Base-by-base conservation (phyloP, 768 basidiomycete species). In the Sporobolomyces phaffii region DNA sequence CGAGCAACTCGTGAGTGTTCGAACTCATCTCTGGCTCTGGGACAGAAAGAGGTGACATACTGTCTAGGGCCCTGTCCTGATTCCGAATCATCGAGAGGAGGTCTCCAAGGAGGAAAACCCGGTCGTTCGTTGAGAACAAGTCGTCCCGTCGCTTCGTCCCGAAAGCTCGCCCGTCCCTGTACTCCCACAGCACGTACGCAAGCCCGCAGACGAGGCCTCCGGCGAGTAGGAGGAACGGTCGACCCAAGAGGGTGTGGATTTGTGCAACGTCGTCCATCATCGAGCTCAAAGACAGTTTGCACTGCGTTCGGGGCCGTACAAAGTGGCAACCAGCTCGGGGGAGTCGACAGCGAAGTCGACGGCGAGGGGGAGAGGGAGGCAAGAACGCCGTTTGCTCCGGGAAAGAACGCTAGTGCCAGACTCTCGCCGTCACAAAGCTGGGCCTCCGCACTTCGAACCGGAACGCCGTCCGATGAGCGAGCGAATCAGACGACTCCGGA, bases 161-260 rank as follows among this genome's bases (percentile, higher is more conserved):
- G 40, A 56, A 5, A 1, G 65, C 65, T 18, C 53, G 41, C 2
- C 51, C 34, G 29, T 67, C 60, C 6, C 49, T 28, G 33, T 67
- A 59, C 0, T 20, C 2, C 13, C 26, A 38, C 24, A 31, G 28
- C 47, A 62, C 5, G 47, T 20, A 22, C 29, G 26, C 36, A 36
- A 54, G 0, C 17, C 1, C 15, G 24, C 7, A 36, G 24, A 33
- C 2, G 38, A 61, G 20, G 40, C 49, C 22, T 11, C 11, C 43
- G 43, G 7, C 43, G 43, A 44, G 43, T 7, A 17, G 43, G 20
- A n/a, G 15, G 43, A 11, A 20, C 43, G 43, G 22, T 44, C 13
- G 43, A 10, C 7, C 20, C 43, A 22, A 44, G 43, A 7, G 11
- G 43, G 20, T 13, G 43, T 22, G 10, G 43, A 38, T n/a, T n/a